phyloP scores from a whole-genome alignment of 208 protist species.

The Trypanosoma brucei region DNA sequence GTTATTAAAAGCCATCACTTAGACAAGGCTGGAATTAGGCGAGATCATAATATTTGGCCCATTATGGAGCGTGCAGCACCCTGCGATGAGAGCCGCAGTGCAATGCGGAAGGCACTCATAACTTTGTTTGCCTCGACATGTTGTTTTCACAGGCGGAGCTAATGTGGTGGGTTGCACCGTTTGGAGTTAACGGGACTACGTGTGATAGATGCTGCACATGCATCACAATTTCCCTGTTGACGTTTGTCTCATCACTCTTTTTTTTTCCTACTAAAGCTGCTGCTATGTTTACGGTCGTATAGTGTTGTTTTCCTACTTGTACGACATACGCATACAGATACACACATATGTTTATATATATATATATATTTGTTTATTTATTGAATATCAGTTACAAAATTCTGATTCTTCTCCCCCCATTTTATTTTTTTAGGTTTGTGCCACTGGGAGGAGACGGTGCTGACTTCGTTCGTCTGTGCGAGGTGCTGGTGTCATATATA shows the following conservation, averaged over 20 bases:
- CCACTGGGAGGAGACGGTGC: no score
- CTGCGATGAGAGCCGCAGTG: conserved; percentile 26
- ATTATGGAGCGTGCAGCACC: conserved; percentile 54
- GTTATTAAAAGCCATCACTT: conserved; percentile 51
- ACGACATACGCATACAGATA: no score
- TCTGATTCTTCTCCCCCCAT: no score
- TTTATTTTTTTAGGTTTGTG: no score
- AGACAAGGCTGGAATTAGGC: conserved; percentile 33
- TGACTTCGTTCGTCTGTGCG: no score
- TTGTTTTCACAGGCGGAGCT: not conserved
- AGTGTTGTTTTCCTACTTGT: no score
- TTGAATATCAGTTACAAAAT: no score
- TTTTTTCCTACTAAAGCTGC: not conserved
- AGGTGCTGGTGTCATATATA: no score
- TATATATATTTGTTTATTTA: no score
- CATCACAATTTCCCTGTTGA: conserved; percentile 1
- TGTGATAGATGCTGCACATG: not conserved
- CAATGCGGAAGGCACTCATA: conserved; percentile 27
- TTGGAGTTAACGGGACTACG: no score
- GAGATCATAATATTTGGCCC: conserved; percentile 61
- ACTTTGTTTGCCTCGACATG: conserved; percentile 20
- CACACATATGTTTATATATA: no score
- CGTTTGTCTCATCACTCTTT: conserved; percentile 1
- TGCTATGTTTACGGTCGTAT: no score
- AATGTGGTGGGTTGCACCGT: not conserved